Conservation (phyloP, 345 rosid genomes). For the Hypericum androsaemum region DNA sequence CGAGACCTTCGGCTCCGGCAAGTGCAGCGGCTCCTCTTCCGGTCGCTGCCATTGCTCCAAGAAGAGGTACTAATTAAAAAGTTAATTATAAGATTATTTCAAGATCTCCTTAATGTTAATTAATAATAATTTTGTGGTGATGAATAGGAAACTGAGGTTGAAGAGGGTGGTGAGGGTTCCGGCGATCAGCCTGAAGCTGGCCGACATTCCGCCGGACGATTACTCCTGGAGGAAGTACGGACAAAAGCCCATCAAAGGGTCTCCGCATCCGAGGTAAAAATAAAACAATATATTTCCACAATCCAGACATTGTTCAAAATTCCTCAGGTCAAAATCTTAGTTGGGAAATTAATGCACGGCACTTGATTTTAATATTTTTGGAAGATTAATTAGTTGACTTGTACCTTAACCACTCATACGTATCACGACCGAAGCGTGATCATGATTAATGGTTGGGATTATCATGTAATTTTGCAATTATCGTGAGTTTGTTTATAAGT, state of each 20-base stretch:
- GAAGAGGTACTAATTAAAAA: not conserved
- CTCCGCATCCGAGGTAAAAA: not conserved
- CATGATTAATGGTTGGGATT: too few species aligned
- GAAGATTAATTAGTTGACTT: not conserved
- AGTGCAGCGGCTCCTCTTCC: slow-evolving; percentile 6
- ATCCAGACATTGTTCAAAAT: not conserved
- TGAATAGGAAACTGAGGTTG: not conserved
- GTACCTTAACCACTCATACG: too few species aligned
- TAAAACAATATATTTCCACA: not conserved
- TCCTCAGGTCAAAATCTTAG: too few species aligned
- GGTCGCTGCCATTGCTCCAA: slow-evolving; percentile 11
- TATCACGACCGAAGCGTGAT: too few species aligned
- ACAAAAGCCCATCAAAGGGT: slow-evolving; percentile 2
- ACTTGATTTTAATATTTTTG: not conserved
- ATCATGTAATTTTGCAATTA: too few species aligned
- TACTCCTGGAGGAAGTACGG: slow-evolving; percentile 4
- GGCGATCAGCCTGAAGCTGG: slow-evolving; percentile 4
- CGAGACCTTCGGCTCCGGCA: slow-evolving; percentile 28
- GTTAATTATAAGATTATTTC: not conserved
- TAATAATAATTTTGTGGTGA: not conserved
- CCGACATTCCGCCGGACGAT: slow-evolving; percentile 4
- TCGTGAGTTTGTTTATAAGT: too few species aligned
- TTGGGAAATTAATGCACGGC: not conserved
- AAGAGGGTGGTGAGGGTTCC: slow-evolving; percentile 6
- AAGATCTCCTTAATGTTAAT: not conserved